Conservation (phyloP, 1,139 yeast species). For the Sugiyamaella castrensis region DNA sequence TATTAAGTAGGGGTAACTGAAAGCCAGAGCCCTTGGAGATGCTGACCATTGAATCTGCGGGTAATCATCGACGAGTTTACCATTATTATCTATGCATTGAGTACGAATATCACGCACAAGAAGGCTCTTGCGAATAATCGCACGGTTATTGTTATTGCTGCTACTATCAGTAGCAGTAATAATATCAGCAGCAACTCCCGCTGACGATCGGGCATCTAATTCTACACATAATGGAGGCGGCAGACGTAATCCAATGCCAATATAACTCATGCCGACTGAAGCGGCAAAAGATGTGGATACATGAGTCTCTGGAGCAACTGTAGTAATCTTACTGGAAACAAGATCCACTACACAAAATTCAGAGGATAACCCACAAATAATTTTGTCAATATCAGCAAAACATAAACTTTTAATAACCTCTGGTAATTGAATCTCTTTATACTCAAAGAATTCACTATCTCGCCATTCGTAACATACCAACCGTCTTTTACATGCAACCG, state of each 20-base stretch:
- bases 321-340: neutral
- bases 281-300: slow-evolving; percentile 13
- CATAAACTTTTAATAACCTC: slow-evolving; percentile 39
- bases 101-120: slow-evolving; percentile 29
- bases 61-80: slow-evolving; percentile 22
- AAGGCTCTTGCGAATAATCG: slow-evolving; percentile 21
- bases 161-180: neutral
- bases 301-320: slow-evolving; percentile 12
- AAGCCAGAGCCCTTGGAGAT: slow-evolving; percentile 31
- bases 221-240: slow-evolving; percentile 24
- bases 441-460: slow-evolving; percentile 34
- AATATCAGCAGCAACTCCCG: neutral
- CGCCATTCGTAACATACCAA: slow-evolving; percentile 41
- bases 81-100: slow-evolving; percentile 25
- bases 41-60: slow-evolving; percentile 25
- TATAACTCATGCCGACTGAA: slow-evolving; percentile 25
- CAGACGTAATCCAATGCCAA: slow-evolving; percentile 24
- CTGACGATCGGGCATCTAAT: slow-evolving; percentile 4
- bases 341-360: slow-evolving; percentile 18
- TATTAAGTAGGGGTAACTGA: slow-evolving; percentile 35
- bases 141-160: slow-evolving; percentile 1
- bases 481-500: slow-evolving; percentile 37
- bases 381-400: slow-evolving; percentile 35
- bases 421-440: slow-evolving; percentile 36
- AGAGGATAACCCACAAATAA: slow-evolving; percentile 37